Evolutionary conservation across 768 basidiomycete species (phyloP).

Genomic region (Astraeus odoratus): DNA sequence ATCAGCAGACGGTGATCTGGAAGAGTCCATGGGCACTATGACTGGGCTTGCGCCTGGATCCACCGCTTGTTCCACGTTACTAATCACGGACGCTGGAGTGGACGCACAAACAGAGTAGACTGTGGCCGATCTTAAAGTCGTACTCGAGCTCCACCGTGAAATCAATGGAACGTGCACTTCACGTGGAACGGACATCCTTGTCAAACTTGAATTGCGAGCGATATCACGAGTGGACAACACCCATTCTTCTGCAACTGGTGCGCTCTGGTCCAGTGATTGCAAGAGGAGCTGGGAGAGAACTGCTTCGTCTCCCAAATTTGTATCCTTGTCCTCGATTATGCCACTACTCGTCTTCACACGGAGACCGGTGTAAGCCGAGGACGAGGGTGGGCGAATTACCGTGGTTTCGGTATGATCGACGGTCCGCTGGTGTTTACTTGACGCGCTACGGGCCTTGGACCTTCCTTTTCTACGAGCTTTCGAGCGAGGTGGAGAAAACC

Average conservation of each 20-base stretch:
- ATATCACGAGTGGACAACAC: neutral
- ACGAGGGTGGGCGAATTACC: too few relatives aligned
- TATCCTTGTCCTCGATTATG: slow-evolving; percentile 10
- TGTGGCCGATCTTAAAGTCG: slow-evolving; percentile 19
- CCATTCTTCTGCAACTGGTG: neutral
- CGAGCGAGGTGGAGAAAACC: slow-evolving; percentile 27
- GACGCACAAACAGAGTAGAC: neutral
- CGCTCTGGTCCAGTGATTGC: slow-evolving; percentile 19
- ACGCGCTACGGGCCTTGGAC: slow-evolving; percentile 8
- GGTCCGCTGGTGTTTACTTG: too few relatives aligned
- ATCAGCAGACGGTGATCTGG: too few relatives aligned
- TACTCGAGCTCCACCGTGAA: slow-evolving; percentile 28
- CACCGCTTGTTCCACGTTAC: neutral
- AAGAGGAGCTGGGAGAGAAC: slow-evolving; percentile 24
- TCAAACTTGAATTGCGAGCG: slow-evolving; percentile 1
- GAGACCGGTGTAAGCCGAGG: too few relatives aligned
- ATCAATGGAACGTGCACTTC: slow-evolving; percentile 13
- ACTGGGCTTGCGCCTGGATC: neutral
- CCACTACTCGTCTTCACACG: slow-evolving; percentile 5
- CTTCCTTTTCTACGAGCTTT: slow-evolving; percentile 17
- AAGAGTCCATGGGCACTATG: too few relatives aligned
- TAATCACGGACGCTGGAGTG: neutral
- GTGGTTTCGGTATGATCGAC: too few relatives aligned
- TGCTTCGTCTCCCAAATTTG: slow-evolving; percentile 22
- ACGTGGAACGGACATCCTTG: slow-evolving; percentile 10